Evolutionary conservation across 2,329 filamentous ascomycete species (phyloP).

Genomic region (Alternaria triticina): DNA sequence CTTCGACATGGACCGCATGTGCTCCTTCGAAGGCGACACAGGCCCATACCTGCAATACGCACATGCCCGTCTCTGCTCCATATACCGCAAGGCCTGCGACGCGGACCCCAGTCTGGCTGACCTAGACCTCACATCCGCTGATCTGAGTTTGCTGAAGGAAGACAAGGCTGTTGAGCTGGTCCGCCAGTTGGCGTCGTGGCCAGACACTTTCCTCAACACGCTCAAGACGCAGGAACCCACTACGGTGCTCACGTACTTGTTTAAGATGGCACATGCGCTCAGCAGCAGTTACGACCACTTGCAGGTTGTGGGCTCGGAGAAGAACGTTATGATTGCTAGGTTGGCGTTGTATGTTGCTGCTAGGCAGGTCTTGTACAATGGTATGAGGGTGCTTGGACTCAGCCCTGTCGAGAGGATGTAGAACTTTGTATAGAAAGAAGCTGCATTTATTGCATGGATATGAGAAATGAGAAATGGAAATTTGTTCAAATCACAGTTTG

Average conservation of each 20-base stretch:
- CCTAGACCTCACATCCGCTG: conserved; percentile 69
- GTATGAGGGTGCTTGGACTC: conserved; percentile 81
- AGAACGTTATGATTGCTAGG: conserved; percentile 71
- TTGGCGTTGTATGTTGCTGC: conserved; percentile 74
- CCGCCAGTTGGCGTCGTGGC: conserved; percentile 81
- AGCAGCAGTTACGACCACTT: conserved; percentile 83
- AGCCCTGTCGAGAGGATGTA: conserved; percentile 71
- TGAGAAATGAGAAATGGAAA: background rate
- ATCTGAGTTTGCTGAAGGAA: conserved; percentile 73
- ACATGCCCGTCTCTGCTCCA: conserved; percentile 52
- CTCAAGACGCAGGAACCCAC: conserved; percentile 81
- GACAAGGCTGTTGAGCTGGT: conserved; percentile 75
- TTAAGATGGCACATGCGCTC: conserved; percentile 83
- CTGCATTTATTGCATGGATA: background rate
- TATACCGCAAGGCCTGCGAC: conserved; percentile 59
- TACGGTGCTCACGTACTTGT: conserved; percentile 74
- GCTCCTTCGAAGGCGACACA: conserved; percentile 83
- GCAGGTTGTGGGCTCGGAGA: conserved; percentile 80
- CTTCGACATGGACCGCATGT: conserved; percentile 84
- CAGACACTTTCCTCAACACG: conserved; percentile 83
- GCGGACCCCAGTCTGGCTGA: conserved; percentile 54
- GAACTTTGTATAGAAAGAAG: background rate
- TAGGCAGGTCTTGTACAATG: conserved; percentile 77
- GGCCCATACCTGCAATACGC: conserved; percentile 87
- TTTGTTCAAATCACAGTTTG: background rate